A percentile compares a stretch with the other conserved stretches of the same genome.
Conservation (phyloP, 139 green algal genomes). For the Chlorella ohadii region DNA sequence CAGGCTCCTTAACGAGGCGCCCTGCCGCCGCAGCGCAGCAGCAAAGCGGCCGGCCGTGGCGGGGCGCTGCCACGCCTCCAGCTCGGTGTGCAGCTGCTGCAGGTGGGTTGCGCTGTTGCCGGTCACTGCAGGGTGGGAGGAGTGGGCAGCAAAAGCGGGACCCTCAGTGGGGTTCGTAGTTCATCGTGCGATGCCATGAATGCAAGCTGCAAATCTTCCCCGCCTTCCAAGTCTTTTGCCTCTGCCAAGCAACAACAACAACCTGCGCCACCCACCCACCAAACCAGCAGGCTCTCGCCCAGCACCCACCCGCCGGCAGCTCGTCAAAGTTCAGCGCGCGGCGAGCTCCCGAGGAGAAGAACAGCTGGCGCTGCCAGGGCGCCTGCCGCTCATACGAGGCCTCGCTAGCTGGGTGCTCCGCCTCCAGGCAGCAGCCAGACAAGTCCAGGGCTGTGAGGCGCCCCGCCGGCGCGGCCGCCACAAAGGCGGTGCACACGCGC, state of each 20-base stretch:
- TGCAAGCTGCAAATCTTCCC: no score
- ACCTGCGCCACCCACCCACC: no score
- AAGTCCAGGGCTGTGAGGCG: slow-evolving; percentile 2
- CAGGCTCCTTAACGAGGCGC: slow-evolving; percentile 7
- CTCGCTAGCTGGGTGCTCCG: neutral
- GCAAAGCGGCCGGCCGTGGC: slow-evolving; percentile 23
- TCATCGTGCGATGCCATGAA: no score
- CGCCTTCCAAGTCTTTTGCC: no score
- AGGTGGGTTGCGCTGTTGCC: slow-evolving; percentile 1
- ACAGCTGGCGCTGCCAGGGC: slow-evolving; percentile 23
- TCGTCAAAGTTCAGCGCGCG: slow-evolving; percentile 8
- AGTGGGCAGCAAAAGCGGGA: no score
- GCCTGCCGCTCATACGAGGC: neutral
- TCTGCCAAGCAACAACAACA: no score
- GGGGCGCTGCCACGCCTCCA: slow-evolving; percentile 22
- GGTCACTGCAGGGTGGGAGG: neutral
- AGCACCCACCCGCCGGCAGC: no score
- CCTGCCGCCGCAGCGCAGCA: slow-evolving; percentile 13
- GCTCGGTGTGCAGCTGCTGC: slow-evolving; percentile 24
- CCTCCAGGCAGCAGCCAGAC: slow-evolving; percentile 13
- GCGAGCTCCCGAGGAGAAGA: slow-evolving; percentile 8
- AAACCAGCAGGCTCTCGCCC: no score
- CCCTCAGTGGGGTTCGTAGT: no score
- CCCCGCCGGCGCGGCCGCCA: slow-evolving; percentile 20
- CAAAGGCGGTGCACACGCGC: slow-evolving; percentile 2